phyloP scores from a whole-genome alignment of 129 eudicot species.

The Scalesia atractyloides region DNA sequence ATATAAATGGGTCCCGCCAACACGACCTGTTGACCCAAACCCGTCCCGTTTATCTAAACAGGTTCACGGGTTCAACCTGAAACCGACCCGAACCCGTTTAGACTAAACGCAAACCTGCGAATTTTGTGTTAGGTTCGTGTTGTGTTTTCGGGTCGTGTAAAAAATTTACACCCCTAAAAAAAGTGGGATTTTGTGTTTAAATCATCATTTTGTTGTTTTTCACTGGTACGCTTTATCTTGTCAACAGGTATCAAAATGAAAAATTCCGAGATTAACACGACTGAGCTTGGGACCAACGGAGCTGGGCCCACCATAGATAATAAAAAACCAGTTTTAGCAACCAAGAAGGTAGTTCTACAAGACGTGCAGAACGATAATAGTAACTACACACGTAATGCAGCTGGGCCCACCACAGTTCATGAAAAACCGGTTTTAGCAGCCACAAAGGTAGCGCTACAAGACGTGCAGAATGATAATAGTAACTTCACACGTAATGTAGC shows the following conservation, averaged over 20 bases:
- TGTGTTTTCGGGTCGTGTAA: no score
- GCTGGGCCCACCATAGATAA: constrained; percentile 30
- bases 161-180: no score
- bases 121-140: no score
- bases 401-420: constrained; percentile 25
- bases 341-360: constrained; percentile 58
- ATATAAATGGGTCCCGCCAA: no score
- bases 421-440: constrained; percentile 44
- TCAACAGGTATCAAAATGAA: constrained; percentile 43
- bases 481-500: constrained; percentile 31
- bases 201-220: constrained; percentile 1
- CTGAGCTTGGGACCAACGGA: constrained; percentile 33
- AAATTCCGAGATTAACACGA: constrained; percentile 44
- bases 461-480: constrained; percentile 57
- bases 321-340: constrained; percentile 42
- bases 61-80: no score
- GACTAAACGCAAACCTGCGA: no score
- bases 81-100: no score
- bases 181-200: not conserved
- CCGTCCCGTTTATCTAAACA: no score
- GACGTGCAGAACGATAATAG: constrained; percentile 61
- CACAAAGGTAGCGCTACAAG: constrained; percentile 62
- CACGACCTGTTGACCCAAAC: no score
- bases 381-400: constrained; percentile 26
- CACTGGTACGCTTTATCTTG: constrained; percentile 13